Base-by-base conservation (phyloP, 805 yeast species). In the Teunomyces atbi region DNA sequence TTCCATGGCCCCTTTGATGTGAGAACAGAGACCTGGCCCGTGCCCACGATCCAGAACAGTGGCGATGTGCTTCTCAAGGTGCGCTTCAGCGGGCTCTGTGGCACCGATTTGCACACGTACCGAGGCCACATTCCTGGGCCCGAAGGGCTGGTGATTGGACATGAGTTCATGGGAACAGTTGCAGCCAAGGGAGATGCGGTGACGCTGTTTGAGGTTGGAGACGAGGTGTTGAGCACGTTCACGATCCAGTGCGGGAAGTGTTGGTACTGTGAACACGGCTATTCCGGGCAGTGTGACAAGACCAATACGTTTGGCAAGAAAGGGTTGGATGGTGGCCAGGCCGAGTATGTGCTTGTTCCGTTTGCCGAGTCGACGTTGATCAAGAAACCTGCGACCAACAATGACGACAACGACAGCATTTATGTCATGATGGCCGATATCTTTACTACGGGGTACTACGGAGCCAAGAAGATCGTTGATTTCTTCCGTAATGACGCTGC, bases 401-500 rank as follows among this genome's bases (percentile, higher is more conserved):
- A 55, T 2, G 42, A 15, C 4, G 59, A 62, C 19, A 73, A 75
- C 47, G 79, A 76, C 47, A 59, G 72, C 3, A 70, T 76, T 7
- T 73, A 79, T 27, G 74, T 81, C 5, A 58, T 82, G 50, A 77
- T 81, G 83, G 81, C 84, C 11, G 86, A 82, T 58, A 81, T 82
- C 43, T 81, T 82, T 63, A 78, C 82, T 36, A 82, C 86, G 1
- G 86, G 84, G 0, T 81, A 77, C 62, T 76, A 71, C 50, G 84
- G 84, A 29, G 83, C 76, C 8, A 70, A 73, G 48, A 78, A 79
- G 53, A 74, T 76, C 48, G 57, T 76, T 38, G 72, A 72, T 49
- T 68, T 61, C 48, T 64, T 69, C 37, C 62, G 69, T 35, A 62
- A 64, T 23, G 61, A 64, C 15, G 57, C 64, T 21, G 56, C 71